phyloP scores from a whole-genome alignment of 2,329 filamentous ascomycete species.

The Pseudomassariella vexata region DNA sequence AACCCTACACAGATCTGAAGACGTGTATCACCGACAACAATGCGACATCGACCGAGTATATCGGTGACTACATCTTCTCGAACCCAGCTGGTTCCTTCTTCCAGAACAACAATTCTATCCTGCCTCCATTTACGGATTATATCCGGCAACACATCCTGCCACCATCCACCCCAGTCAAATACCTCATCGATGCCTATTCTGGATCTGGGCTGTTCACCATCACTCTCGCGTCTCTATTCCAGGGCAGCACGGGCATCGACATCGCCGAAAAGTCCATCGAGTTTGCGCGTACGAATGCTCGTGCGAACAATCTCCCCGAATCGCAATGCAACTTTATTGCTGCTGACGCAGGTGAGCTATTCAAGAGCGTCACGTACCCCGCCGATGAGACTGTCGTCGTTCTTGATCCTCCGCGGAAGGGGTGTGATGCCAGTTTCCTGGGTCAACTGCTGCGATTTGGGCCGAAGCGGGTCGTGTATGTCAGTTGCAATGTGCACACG shows the following conservation, averaged over 20 bases:
- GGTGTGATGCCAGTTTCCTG: slow-evolving; percentile 82
- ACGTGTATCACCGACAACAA: slow-evolving; percentile 85
- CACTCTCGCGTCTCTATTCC: slow-evolving; percentile 79
- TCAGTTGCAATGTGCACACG: slow-evolving; percentile 97
- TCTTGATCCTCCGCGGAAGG: slow-evolving; percentile 93
- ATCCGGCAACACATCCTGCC: slow-evolving; percentile 75
- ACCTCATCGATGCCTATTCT: slow-evolving; percentile 96
- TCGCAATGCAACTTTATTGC: slow-evolving; percentile 78
- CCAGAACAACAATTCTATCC: slow-evolving; percentile 99
- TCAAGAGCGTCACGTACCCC: slow-evolving; percentile 67
- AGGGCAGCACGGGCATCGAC: slow-evolving; percentile 84
- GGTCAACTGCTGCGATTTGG: slow-evolving; percentile 72
- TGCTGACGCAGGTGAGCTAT: slow-evolving; percentile 79
- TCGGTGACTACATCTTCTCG: slow-evolving; percentile 77
- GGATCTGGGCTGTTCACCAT: slow-evolving; percentile 97
- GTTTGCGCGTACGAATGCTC: slow-evolving; percentile 73
- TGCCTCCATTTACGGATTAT: slow-evolving; percentile 79
- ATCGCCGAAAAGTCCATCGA: slow-evolving; percentile 74
- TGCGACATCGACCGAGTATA: slow-evolving; percentile 77
- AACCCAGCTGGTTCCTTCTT: slow-evolving; percentile 95
- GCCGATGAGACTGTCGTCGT: slow-evolving; percentile 85
- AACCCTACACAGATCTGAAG: slow-evolving; percentile 68
- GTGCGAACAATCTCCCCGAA: slow-evolving; percentile 62
- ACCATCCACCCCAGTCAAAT: slow-evolving; percentile 54
- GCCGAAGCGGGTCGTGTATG: slow-evolving; percentile 80